Percentiles rank a stretch among this genome's conserved stretches.
Conservation (phyloP, 2,329 filamentous ascomycete genomes). For the Xylaria sp. region DNA sequence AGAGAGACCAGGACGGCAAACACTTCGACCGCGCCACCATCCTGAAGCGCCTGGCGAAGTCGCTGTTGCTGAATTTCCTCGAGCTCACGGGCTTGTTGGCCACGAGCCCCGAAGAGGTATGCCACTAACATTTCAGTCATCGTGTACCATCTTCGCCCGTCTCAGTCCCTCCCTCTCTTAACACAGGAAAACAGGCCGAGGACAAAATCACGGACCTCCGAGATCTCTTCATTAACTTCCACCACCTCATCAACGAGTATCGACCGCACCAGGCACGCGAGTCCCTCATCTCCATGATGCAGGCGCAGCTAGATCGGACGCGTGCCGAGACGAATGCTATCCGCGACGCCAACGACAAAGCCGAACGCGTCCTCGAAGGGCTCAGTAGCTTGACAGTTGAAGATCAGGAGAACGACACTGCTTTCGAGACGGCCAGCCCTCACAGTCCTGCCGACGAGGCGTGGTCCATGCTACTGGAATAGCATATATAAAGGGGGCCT, state of each 20-base stretch:
- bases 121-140: slow-evolving; percentile 7
- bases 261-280: slow-evolving; percentile 81
- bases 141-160: background rate
- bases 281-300: slow-evolving; percentile 70
- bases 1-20: slow-evolving; percentile 61
- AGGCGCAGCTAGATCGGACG: slow-evolving; percentile 73
- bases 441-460: slow-evolving; percentile 36
- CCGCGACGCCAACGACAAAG: slow-evolving; percentile 74
- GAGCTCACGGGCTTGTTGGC: slow-evolving; percentile 80
- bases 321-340: slow-evolving; percentile 81
- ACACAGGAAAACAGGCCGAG: slow-evolving; percentile 59
- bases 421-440: slow-evolving; percentile 24
- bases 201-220: slow-evolving; percentile 82
- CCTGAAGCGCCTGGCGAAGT: slow-evolving; percentile 83
- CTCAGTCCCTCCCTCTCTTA: background rate
- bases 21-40: slow-evolving; percentile 73
- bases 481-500: background rate
- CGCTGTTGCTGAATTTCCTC: slow-evolving; percentile 86
- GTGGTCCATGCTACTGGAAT: slow-evolving; percentile 39
- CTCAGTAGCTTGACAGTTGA: slow-evolving; percentile 65
- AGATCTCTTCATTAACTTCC: slow-evolving; percentile 88
- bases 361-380: slow-evolving; percentile 77
- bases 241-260: slow-evolving; percentile 88
- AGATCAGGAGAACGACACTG: slow-evolving; percentile 35
- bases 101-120: slow-evolving; percentile 68